Evolutionary conservation across 2,329 filamentous ascomycete species (phyloP).

Genomic region (Alternaria hordeiaustralica): DNA sequence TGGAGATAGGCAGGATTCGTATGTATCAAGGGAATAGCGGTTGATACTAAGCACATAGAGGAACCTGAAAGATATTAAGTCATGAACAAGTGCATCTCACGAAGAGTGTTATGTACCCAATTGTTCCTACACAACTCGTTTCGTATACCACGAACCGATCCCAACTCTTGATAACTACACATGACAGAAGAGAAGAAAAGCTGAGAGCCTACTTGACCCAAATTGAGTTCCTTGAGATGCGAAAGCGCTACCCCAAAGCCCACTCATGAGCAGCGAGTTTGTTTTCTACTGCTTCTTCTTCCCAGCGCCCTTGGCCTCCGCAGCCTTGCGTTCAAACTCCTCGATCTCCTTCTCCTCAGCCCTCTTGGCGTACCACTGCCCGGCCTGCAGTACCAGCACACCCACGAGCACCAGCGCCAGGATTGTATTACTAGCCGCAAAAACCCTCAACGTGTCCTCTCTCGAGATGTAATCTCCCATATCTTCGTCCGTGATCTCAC

Average conservation of each 20-base stretch:
- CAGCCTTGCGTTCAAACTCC: constrained; percentile 62
- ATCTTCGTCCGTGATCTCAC: constrained; percentile 36
- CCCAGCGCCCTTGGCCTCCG: constrained; percentile 39
- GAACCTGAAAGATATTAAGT: not conserved
- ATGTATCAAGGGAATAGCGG: not conserved
- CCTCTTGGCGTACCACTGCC: constrained; percentile 97
- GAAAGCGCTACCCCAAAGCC: not conserved
- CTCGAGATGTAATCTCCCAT: constrained; percentile 74
- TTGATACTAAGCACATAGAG: not conserved
- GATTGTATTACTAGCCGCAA: constrained; percentile 95
- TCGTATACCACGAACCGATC: not conserved
- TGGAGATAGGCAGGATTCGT: not conserved
- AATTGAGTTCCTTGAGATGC: not conserved
- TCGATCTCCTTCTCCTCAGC: constrained; percentile 84
- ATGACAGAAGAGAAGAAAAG: not conserved
- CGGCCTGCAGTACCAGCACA: constrained; percentile 89
- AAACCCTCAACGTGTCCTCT: constrained; percentile 88
- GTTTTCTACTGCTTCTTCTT: constrained; percentile 45
- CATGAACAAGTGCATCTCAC: not conserved
- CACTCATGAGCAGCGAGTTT: not conserved
- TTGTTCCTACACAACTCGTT: not conserved
- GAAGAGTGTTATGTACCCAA: not conserved
- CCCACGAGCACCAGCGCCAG: constrained; percentile 90
- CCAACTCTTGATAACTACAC: not conserved
- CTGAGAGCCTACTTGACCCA: not conserved